Evolutionary conservation across 768 basidiomycete genomes (phyloP).

Genomic region (Lyophyllum atratum): DNA sequence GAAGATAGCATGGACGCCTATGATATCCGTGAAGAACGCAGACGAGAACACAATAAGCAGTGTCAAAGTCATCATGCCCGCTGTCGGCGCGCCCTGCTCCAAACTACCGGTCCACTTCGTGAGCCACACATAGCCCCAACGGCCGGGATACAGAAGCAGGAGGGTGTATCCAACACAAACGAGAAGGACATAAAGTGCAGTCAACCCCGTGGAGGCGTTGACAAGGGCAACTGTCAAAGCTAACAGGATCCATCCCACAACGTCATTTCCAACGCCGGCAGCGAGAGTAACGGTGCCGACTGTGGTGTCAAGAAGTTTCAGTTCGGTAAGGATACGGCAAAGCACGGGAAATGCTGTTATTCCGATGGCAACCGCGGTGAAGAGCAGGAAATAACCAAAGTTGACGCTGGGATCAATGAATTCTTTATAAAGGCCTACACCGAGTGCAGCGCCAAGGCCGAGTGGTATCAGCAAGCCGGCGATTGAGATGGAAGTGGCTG

Average conservation of each 20-base stretch:
- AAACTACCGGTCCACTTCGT: constrained; percentile 68
- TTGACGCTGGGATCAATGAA: constrained; percentile 60
- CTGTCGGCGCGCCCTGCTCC: constrained; percentile 70
- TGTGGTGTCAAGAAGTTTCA: constrained; percentile 78
- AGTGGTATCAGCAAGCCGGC: constrained; percentile 79
- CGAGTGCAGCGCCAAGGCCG: constrained; percentile 74
- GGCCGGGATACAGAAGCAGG: constrained; percentile 65
- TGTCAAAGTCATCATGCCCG: constrained; percentile 77
- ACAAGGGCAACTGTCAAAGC: constrained; percentile 84
- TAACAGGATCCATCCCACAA: constrained; percentile 81
- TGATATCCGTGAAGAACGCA: constrained; percentile 86
- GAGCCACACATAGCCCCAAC: constrained; percentile 67
- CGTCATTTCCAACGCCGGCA: constrained; percentile 80
- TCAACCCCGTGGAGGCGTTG: constrained; percentile 72
- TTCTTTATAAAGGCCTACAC: constrained; percentile 72
- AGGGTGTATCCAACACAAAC: constrained; percentile 63
- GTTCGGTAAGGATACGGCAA: constrained; percentile 82
- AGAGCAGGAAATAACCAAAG: constrained; percentile 83
- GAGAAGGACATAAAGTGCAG: constrained; percentile 82
- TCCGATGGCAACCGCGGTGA: constrained; percentile 80
- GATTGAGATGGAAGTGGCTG: constrained; percentile 59
- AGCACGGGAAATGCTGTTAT: constrained; percentile 85
- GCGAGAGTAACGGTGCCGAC: constrained; percentile 85
- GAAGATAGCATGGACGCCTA: constrained; percentile 75
- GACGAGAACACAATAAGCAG: constrained; percentile 73